These are phyloP conservation scores for Colletotrichum gloeosporioides DNA, from an alignment of 2,329 filamentous ascomycete genomes.

Conservation along the genomic window DNA sequence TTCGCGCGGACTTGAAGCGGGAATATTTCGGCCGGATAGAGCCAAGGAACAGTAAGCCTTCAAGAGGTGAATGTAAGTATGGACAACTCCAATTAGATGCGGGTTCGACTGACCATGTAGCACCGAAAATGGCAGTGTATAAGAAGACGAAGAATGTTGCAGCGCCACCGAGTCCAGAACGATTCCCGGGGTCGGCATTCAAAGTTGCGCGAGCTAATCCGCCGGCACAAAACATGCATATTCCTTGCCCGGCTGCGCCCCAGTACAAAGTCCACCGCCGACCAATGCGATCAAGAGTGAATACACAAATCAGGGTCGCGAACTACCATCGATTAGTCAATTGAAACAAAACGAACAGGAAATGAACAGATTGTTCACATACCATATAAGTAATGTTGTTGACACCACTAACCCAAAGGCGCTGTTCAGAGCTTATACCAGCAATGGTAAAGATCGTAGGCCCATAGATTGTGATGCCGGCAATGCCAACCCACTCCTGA, in stretches of 20 bases:
- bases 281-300: slow-evolving; percentile 72
- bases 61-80: not conserved
- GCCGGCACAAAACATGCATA: slow-evolving; percentile 72
- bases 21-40: slow-evolving; percentile 77
- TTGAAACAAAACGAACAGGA: not conserved
- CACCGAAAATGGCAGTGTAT: slow-evolving; percentile 46
- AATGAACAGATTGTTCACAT: slow-evolving; percentile 1
- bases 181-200: slow-evolving; percentile 45
- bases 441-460: slow-evolving; percentile 69
- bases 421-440: slow-evolving; percentile 65
- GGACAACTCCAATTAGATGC: not conserved
- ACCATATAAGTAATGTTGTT: slow-evolving; percentile 57
- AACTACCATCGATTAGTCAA: slow-evolving; percentile 37
- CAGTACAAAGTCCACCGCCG: slow-evolving; percentile 73
- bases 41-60: slow-evolving; percentile 56
- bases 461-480: slow-evolving; percentile 68
- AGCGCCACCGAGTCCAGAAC: slow-evolving; percentile 63
- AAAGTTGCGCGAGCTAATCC: slow-evolving; percentile 61
- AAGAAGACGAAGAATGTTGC: slow-evolving; percentile 75
- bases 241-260: slow-evolving; percentile 68
- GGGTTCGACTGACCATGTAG: slow-evolving; percentile 39
- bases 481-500: slow-evolving; percentile 74
- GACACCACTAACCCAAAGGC: slow-evolving; percentile 67
- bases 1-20: slow-evolving; percentile 73
- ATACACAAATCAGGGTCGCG: slow-evolving; percentile 71